Evolutionary conservation across 225 moss, liverwort and hornwort species (phyloP).

Genomic region (Physcomitrium patens): DNA sequence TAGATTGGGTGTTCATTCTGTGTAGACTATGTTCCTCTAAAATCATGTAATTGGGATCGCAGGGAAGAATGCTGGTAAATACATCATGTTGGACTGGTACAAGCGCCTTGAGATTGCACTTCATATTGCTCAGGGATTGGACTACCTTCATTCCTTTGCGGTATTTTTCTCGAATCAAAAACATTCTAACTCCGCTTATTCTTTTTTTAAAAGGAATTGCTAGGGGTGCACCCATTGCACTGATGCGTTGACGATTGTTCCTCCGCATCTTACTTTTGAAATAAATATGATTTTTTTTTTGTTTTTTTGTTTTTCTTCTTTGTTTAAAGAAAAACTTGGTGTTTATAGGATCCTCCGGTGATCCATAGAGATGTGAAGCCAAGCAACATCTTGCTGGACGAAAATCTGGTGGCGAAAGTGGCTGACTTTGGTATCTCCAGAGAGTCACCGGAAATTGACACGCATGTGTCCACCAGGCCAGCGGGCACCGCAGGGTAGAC

Average conservation of each 20-base stretch:
- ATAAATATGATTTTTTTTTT: too few species aligned
- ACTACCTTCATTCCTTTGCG: conserved; percentile 71
- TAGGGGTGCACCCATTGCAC: too few species aligned
- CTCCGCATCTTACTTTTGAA: too few species aligned
- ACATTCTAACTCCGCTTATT: background rate
- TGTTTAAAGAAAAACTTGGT: background rate
- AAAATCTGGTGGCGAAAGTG: conserved; percentile 58
- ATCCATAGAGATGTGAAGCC: conserved; percentile 66
- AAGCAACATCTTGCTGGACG: conserved; percentile 58
- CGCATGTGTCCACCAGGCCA: conserved; percentile 62
- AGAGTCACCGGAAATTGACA: conserved; percentile 49
- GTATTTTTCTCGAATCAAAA: conserved; percentile 28
- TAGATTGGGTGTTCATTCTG: too few species aligned
- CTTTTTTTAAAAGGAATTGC: too few species aligned
- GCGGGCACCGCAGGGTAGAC: conserved; percentile 65
- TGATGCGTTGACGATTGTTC: too few species aligned
- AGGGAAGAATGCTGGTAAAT: conserved; percentile 53
- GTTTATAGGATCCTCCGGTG: conserved; percentile 53
- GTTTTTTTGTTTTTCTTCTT: too few species aligned
- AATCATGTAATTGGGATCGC: background rate
- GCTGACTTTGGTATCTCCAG: conserved; percentile 63
- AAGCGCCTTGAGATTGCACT: conserved; percentile 69
- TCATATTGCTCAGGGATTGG: conserved; percentile 65
- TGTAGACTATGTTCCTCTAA: too few species aligned
- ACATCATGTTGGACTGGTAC: conserved; percentile 59